These are phyloP conservation scores for Exophiala sp. DNA, from an alignment of 2,329 filamentous ascomycete genomes.

Conservation along the genomic window DNA sequence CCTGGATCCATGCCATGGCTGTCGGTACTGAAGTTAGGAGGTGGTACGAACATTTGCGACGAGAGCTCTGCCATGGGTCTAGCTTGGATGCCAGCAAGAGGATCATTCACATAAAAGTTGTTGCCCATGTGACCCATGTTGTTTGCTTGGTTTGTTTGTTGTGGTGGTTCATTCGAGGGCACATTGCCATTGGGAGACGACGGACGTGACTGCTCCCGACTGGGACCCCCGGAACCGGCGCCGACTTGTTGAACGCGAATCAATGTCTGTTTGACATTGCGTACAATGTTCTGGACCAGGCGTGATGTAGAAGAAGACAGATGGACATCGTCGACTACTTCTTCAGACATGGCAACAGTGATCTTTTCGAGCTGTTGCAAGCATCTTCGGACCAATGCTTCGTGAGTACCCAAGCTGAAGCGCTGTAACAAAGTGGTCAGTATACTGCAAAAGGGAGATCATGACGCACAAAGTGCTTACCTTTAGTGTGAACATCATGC, in stretches of 20 bases:
- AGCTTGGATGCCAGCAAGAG: constrained; percentile 26
- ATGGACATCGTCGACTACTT: constrained; percentile 64
- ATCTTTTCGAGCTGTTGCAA: constrained; percentile 58
- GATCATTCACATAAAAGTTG: constrained; percentile 18
- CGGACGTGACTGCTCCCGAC: constrained; percentile 36
- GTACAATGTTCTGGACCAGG: constrained; percentile 55
- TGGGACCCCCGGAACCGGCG: constrained; percentile 31
- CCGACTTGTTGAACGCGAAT: constrained; percentile 26
- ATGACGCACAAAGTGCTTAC: constrained; percentile 31
- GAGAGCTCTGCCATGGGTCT: constrained; percentile 27
- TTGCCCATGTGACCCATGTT: constrained; percentile 8
- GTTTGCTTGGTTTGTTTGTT: constrained; percentile 7
- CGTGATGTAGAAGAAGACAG: constrained; percentile 61
- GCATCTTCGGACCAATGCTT: constrained; percentile 59
- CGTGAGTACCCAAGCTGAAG: constrained; percentile 61
- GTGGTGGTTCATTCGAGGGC: constrained; percentile 18
- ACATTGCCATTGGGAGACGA: constrained; percentile 21
- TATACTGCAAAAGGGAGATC: background rate
- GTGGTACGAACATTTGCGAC: constrained; percentile 28
- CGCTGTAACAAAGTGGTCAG: constrained; percentile 39
- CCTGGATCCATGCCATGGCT: constrained; percentile 27
- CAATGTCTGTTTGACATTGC: constrained; percentile 27
- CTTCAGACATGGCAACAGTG: constrained; percentile 56
- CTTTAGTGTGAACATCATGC: constrained; percentile 64
- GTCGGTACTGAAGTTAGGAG: constrained; percentile 23